phyloP scores from a whole-genome alignment of 2,329 filamentous ascomycete species.

The Hysterium pulicare region DNA sequence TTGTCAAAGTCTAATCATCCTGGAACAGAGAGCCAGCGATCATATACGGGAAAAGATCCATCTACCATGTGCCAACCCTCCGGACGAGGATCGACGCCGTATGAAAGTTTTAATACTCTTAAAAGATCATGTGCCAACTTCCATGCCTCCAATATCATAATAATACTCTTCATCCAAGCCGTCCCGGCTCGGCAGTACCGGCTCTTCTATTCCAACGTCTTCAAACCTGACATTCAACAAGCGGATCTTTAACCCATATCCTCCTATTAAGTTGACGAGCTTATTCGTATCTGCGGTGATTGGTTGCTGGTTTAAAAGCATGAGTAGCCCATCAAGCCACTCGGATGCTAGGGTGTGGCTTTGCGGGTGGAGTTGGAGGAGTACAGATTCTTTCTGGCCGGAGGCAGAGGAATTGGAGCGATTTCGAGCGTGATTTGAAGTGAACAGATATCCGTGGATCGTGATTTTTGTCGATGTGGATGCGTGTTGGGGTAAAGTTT shows the following conservation, averaged over 20 bases:
- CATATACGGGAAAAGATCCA: too few relatives aligned
- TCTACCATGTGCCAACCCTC: too few relatives aligned
- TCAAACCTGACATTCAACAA: conserved; percentile 89
- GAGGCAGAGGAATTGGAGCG: conserved; percentile 28
- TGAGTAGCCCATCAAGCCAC: conserved; percentile 92
- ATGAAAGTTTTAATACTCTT: too few relatives aligned
- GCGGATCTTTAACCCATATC: conserved; percentile 90
- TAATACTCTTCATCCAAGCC: conserved; percentile 91
- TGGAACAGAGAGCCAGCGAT: too few relatives aligned
- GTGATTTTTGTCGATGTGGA: conserved; percentile 76
- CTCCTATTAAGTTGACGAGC: conserved; percentile 76
- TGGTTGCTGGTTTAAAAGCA: conserved; percentile 91
- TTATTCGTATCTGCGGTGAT: conserved; percentile 97
- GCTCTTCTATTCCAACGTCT: conserved; percentile 66
- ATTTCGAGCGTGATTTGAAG: conserved; percentile 20
- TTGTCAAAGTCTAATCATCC: too few relatives aligned
- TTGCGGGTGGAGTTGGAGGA: conserved; percentile 79
- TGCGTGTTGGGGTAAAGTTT: conserved; percentile 32
- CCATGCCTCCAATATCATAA: conserved; percentile 60
- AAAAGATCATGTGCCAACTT: conserved; percentile 8
- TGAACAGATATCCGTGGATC: conserved; percentile 68
- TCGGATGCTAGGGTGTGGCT: conserved; percentile 84
- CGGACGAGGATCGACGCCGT: too few relatives aligned
- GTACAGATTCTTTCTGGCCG: conserved; percentile 61
- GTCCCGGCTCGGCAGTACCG: conserved; percentile 75